A percentile compares a stretch with the other conserved stretches of the same genome.
Conservation (phyloP, 1,284 basidiomycete genomes). For the Rhodotorula sp. region DNA sequence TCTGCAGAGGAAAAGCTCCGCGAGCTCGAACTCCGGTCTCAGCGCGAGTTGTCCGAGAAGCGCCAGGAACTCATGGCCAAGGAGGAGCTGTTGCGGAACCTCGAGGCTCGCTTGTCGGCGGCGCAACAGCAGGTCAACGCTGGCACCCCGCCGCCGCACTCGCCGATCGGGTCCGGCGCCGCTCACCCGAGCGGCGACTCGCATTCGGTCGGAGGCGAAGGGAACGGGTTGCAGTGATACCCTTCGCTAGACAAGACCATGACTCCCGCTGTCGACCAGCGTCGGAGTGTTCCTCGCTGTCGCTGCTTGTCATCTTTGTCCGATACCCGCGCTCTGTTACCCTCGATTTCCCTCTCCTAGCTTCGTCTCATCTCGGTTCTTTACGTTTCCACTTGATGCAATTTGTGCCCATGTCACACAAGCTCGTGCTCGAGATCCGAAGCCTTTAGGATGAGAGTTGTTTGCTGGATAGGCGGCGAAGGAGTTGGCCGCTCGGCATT, state of each 20-base stretch:
- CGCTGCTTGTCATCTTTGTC: background rate
- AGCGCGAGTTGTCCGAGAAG: constrained; percentile 98
- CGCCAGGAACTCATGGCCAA: constrained; percentile 75
- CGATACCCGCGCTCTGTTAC: too few relatives aligned
- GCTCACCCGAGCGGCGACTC: background rate
- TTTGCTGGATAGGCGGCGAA: background rate
- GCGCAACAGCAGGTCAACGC: constrained; percentile 50
- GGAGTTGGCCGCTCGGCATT: too few relatives aligned
- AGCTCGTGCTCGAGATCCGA: too few relatives aligned
- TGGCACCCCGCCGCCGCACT: constrained; percentile 4
- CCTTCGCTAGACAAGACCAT: background rate
- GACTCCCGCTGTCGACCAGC: background rate
- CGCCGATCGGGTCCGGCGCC: background rate
- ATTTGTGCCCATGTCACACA: too few relatives aligned
- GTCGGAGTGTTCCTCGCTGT: background rate
- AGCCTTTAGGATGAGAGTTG: too few relatives aligned
- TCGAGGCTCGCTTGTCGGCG: constrained; percentile 84
- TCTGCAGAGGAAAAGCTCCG: constrained; percentile 86
- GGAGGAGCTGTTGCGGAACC: constrained; percentile 62
- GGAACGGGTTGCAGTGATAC: background rate
- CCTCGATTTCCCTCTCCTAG: too few relatives aligned
- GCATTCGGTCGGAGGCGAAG: background rate
- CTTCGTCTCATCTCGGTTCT: too few relatives aligned
- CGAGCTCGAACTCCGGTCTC: constrained; percentile 97
- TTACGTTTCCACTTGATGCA: too few relatives aligned